phyloP scores from a whole-genome alignment of 2,329 filamentous ascomycete genomes.

The Fusarium buxicola region DNA sequence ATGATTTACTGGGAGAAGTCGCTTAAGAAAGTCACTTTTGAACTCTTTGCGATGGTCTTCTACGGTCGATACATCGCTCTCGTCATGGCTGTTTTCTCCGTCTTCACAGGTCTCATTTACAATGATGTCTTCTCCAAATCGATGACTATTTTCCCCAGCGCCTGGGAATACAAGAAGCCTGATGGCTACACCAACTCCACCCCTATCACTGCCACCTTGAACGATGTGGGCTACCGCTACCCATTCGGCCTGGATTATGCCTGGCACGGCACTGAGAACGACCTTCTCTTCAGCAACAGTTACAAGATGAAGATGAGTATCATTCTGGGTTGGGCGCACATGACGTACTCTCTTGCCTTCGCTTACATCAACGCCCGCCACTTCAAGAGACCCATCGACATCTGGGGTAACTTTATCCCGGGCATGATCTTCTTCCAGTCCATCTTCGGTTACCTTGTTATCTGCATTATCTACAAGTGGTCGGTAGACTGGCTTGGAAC shows the following conservation, averaged over 20 bases:
- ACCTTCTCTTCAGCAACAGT: conserved; percentile 95
- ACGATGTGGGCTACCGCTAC: conserved; percentile 80
- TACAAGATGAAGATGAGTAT: conserved; percentile 99
- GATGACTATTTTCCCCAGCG: conserved; percentile 87
- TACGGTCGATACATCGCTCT: conserved; percentile 98
- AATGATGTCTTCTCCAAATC: conserved; percentile 97
- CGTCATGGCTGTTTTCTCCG: conserved; percentile 96
- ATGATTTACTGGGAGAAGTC: conserved; percentile 99
- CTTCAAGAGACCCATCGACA: conserved; percentile 94
- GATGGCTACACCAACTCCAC: conserved; percentile 73
- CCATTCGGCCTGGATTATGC: conserved; percentile 96
- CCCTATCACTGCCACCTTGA: conserved; percentile 74
- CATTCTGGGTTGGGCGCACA: conserved; percentile 95
- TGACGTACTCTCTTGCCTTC: conserved; percentile 97
- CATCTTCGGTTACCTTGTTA: conserved; percentile 95
- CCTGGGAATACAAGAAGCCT: conserved; percentile 84
- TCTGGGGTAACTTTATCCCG: conserved; percentile 96
- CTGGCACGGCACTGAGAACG: conserved; percentile 97
- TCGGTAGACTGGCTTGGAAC: conserved; percentile 80
- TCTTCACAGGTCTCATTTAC: conserved; percentile 97
- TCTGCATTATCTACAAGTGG: conserved; percentile 99
- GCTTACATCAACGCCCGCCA: conserved; percentile 93
- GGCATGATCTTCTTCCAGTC: conserved; percentile 99
- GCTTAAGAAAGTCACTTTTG: conserved; percentile 90
- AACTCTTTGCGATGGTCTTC: conserved; percentile 98